Base-by-base conservation (phyloP, 1,284 basidiomycete species). In the Chiua sp. region DNA sequence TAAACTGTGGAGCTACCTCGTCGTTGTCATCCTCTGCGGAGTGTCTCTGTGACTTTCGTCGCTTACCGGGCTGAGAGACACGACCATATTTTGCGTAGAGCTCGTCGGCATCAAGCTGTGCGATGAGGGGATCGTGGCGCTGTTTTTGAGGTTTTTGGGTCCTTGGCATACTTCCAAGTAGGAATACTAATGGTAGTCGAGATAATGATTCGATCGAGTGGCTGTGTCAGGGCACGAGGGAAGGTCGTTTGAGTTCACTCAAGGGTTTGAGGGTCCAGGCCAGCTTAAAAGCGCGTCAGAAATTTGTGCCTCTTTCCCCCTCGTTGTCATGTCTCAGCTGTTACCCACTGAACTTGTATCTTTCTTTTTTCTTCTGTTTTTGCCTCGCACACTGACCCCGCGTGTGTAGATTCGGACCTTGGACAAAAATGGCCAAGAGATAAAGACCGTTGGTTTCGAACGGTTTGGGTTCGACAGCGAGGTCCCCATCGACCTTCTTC, bases 391-490 rank as follows among this genome's bases (percentile, higher is more conserved):
- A 47, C 65, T 65, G 23, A 67, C 61, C 51, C 32, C 33, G 52
- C 56, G 52, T 47, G 56, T 44, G 18, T 67, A 90, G 87, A 84
- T 84, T 54, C 81, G 75, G 55, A 86, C 85, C 50, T 74, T 91
- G 59, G 91, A 92, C 74, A 92, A 90, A 78, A 81, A 85, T 59
- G 91, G 91, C 48, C 68, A 83, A n/a, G 87, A 90, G 71, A 93
- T 94, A 70, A 87, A 79, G 55, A 80, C 85, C 32, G 93, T 96
- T 54, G 94, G 94, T 56, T 87, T 90, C 76, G 76, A 90, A 69
- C 86, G 89, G 59, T 95, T 96, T 69, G 93, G 93, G 26, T 97
- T 97, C 76, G 90, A 96, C 78, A 91, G 89, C 70, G 85, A 90
- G 70, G 92, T 96, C 63, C 75, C 90, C 56, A 78, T 94, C 67